Evolutionary conservation across 2,329 filamentous ascomycete genomes (phyloP).

Genomic region (Alternaria longipes): DNA sequence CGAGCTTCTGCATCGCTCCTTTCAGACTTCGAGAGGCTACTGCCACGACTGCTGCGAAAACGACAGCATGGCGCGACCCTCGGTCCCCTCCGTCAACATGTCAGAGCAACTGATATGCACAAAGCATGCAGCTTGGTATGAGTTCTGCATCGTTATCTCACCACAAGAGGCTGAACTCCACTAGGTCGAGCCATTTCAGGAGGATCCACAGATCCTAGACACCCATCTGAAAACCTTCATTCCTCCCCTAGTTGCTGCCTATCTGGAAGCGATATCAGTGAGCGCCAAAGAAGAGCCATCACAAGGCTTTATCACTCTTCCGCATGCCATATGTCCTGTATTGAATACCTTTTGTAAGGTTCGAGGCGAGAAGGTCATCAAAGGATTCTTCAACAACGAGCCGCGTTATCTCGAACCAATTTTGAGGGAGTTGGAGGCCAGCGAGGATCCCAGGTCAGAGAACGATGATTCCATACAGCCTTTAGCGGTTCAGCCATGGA

Average conservation of each 20-base stretch:
- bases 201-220: slow-evolving; percentile 92
- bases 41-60: slow-evolving; percentile 52
- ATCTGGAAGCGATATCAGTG: slow-evolving; percentile 70
- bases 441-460: slow-evolving; percentile 41
- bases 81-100: slow-evolving; percentile 46
- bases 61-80: slow-evolving; percentile 28
- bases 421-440: slow-evolving; percentile 75
- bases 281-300: slow-evolving; percentile 30
- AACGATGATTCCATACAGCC: slow-evolving; percentile 27
- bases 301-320: slow-evolving; percentile 40
- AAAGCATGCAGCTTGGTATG: slow-evolving; percentile 49
- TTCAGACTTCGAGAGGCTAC: slow-evolving; percentile 40
- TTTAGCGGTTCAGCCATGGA: slow-evolving; percentile 65
- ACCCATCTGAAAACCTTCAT: slow-evolving; percentile 80
- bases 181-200: slow-evolving; percentile 86
- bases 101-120: slow-evolving; percentile 53
- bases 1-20: slow-evolving; percentile 52
- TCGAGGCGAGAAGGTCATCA: slow-evolving; percentile 89
- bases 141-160: neutral
- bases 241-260: slow-evolving; percentile 77
- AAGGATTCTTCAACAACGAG: slow-evolving; percentile 90
- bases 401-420: slow-evolving; percentile 84
- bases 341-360: slow-evolving; percentile 95
- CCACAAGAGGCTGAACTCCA: neutral
- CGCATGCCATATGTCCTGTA: slow-evolving; percentile 74